Conservation (phyloP, 208 protist genomes). For the Trypanosoma platydactyli region DNA sequence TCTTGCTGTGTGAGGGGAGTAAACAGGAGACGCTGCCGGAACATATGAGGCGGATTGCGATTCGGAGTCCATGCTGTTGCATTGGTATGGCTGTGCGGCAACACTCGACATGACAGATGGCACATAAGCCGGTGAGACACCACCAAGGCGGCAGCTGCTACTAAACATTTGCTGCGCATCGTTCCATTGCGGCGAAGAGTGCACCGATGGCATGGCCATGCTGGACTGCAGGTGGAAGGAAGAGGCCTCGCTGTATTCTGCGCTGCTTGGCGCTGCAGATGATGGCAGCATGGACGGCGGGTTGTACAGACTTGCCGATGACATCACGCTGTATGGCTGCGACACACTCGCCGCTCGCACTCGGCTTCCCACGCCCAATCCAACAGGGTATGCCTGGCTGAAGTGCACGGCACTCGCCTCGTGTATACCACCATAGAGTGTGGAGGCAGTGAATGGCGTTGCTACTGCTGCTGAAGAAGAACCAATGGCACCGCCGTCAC, state of each 20-base stretch:
- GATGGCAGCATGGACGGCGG: conserved; percentile 28
- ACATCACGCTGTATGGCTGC: conserved; percentile 42
- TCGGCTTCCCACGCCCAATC: conserved; percentile 1
- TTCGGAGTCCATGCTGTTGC: conserved; percentile 7
- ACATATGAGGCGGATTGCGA: conserved; percentile 32
- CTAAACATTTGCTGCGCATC: not conserved
- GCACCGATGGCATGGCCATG: conserved; percentile 25
- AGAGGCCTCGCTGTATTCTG: conserved; percentile 54
- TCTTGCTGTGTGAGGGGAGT: conserved; percentile 16
- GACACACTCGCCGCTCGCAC: conserved; percentile 11
- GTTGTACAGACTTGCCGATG: conserved; percentile 38
- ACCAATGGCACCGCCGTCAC: conserved; percentile 18
- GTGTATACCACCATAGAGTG: conserved; percentile 44
- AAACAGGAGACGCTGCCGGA: conserved; percentile 18
- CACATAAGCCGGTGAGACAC: conserved; percentile 21
- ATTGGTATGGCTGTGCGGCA: conserved; percentile 24
- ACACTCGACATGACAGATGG: conserved; percentile 31
- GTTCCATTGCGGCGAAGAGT: conserved; percentile 22
- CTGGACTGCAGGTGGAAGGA: conserved; percentile 81
- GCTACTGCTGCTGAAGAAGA: conserved; percentile 20
- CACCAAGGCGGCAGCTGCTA: not conserved
- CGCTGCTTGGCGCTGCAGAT: conserved; percentile 21
- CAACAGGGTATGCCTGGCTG: conserved; percentile 45
- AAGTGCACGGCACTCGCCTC: conserved; percentile 70
- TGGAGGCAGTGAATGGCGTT: conserved; percentile 36